Percentiles rank a stretch among this genome's conserved stretches.
Conservation (phyloP, 2,329 filamentous ascomycete species). For the Pseudogymnoascus sp. region DNA sequence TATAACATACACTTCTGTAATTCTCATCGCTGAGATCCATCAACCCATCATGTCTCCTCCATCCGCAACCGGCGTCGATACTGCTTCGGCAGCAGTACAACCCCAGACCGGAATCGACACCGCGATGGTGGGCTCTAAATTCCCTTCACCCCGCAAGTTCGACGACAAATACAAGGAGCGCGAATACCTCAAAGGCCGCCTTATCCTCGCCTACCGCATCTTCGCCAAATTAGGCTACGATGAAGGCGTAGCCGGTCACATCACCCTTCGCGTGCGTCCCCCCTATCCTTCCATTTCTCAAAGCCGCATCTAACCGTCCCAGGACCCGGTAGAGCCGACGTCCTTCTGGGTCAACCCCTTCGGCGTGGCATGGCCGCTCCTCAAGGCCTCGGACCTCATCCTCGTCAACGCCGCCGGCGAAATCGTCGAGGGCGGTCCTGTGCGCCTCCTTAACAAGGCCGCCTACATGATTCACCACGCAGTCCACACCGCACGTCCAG, state of each 20-base stretch:
- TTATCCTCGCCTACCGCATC: conserved; percentile 40
- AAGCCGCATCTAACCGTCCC: neutral
- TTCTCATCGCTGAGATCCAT: neutral
- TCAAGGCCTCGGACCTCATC: conserved; percentile 59
- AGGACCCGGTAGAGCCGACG: conserved; percentile 30
- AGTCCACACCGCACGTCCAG: conserved; percentile 49
- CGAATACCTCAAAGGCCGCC: conserved; percentile 33
- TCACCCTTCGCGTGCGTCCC: conserved; percentile 31
- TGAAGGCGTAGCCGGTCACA: conserved; percentile 40
- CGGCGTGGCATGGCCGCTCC: conserved; percentile 31
- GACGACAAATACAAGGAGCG: conserved; percentile 29
- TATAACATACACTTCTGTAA: neutral
- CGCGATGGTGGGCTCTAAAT: neutral
- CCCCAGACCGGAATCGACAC: neutral
- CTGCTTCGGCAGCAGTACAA: neutral
- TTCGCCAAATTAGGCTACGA: conserved; percentile 39
- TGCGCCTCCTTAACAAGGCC: conserved; percentile 26
- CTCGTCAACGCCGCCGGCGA: conserved; percentile 52
- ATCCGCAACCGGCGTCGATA: neutral
- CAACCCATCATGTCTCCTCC: conserved; percentile 6
- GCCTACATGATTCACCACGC: conserved; percentile 54
- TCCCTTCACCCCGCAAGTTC: conserved; percentile 19
- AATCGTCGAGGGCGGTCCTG: conserved; percentile 51
- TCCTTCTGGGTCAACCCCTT: conserved; percentile 31
- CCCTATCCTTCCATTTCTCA: neutral